phyloP scores from a whole-genome alignment of 768 basidiomycete species.

The Daedaleopsis nitida region DNA sequence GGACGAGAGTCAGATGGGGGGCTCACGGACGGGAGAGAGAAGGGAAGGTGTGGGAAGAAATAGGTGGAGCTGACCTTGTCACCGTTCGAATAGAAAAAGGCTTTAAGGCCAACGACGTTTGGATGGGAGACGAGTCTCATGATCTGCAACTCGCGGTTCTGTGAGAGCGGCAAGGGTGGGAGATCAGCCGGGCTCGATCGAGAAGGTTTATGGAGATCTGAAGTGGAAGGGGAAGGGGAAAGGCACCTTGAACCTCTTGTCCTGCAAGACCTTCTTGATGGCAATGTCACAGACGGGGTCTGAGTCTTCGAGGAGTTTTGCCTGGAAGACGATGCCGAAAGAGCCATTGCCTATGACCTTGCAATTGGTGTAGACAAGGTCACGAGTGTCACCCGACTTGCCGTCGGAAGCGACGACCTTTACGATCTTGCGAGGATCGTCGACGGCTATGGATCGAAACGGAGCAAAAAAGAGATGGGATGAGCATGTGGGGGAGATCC shows the following conservation, averaged over 20 bases:
- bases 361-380: constrained; percentile 94
- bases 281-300: constrained; percentile 82
- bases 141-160: constrained; percentile 99
- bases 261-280: constrained; percentile 99
- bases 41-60: constrained; percentile 4
- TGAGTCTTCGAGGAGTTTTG: constrained; percentile 69
- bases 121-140: constrained; percentile 97
- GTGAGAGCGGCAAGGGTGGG: constrained; percentile 9
- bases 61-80: constrained; percentile 76
- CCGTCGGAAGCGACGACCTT: constrained; percentile 95
- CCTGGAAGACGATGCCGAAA: constrained; percentile 98
- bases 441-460: constrained; percentile 56
- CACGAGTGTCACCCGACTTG: constrained; percentile 85
- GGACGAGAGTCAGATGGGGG: constrained; percentile 5
- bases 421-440: constrained; percentile 96
- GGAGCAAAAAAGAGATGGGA: background rate
- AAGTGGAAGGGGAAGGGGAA: constrained; percentile 8
- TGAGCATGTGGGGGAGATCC: constrained; percentile 16
- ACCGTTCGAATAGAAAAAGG: constrained; percentile 99
- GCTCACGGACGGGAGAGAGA: background rate
- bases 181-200: background rate
- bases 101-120: constrained; percentile 95
- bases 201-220: too few relatives aligned
- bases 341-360: constrained; percentile 99
- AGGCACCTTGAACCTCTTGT: constrained; percentile 99